Evolutionary conservation across 2,329 filamentous ascomycete species (phyloP), one percentile per base, ranked within the genome.

Genomic region (Penicillium crustosum): DNA sequence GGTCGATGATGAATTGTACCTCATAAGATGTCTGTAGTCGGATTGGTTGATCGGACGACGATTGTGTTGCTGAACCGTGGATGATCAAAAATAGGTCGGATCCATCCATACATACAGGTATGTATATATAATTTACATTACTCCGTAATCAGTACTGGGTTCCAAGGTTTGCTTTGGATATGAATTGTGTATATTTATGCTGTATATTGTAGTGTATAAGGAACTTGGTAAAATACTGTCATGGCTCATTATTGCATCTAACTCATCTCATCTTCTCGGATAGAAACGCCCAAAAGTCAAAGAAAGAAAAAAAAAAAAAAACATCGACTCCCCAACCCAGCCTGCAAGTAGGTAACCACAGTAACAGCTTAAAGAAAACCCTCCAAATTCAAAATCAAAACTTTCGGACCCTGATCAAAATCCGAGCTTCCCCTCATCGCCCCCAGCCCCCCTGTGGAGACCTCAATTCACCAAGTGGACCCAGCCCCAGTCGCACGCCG

Each of bases 401-500:
- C 15, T 17, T 17, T 36, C 39, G 39, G 31, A 44, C 19, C 25
- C 38, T 44, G 21, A 54, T 6, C 33, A 15, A 39, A 41, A 13
- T 43, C 21, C 7, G 52, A 51, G n/a, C 31, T 19, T 35, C 21
- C 17, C 25, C 35, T 25, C 21, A 42, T 15, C 21, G 7, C n/a
- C 13, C 38, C 44, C 10, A 44, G 23, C 52, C 52, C 45, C 31
- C 21, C 8, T 55, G 45, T 50, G 45, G 52, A 23, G 48, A 49
- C 47, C 27, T 49, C 25, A 21, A 25, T 21, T 62, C 48, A 63
- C 62, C 58, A 64, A 44, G 59, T 59, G 56, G 58, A 56, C 13
- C 56, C 60, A 13, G 43, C 33, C 19, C 55, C 44, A 50, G 51
- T 35, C 29, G 29, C 49, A 53, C 60, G 61, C 41, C 68, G 69